These are phyloP conservation scores for Logfia minima DNA, from an alignment of 129 eudicot genomes.

Conservation along the genomic window DNA sequence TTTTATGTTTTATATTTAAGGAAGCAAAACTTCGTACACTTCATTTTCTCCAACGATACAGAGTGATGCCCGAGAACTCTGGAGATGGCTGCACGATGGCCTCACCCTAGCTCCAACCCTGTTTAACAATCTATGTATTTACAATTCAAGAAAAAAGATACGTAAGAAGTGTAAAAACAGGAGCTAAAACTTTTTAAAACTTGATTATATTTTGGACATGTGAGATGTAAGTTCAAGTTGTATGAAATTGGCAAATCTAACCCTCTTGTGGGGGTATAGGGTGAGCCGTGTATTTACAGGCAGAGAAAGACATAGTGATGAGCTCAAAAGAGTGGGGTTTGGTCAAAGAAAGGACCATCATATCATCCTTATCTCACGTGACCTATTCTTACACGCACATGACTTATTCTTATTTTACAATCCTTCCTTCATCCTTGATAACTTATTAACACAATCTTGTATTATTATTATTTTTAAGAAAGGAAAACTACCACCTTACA, in stretches of 20 bases:
- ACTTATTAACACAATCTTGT: too few relatives aligned
- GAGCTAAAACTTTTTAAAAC: not conserved
- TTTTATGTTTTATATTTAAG: too few relatives aligned
- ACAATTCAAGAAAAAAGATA: too few relatives aligned
- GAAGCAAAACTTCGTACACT: too few relatives aligned
- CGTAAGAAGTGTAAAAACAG: conserved; percentile 1
- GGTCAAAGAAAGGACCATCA: conserved; percentile 34
- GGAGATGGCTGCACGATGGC: too few relatives aligned
- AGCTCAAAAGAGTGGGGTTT: conserved; percentile 28
- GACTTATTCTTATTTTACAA: conserved; percentile 27
- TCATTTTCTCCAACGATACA: too few relatives aligned
- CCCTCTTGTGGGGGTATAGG: conserved; percentile 20
- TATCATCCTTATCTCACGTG: conserved; percentile 35
- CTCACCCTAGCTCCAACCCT: too few relatives aligned
- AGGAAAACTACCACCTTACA: too few relatives aligned
- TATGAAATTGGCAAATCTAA: not conserved
- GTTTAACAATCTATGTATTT: too few relatives aligned
- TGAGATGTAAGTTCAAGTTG: not conserved
- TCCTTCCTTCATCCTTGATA: conserved; percentile 3
- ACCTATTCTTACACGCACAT: conserved; percentile 23
- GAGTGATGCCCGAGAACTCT: too few relatives aligned
- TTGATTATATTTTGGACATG: not conserved
- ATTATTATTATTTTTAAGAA: too few relatives aligned
- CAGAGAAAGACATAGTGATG: not conserved
- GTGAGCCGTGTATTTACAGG: conserved; percentile 35